Conservation (phyloP, 176 grass and related monocot species). For the Lolium multiflorum region DNA sequence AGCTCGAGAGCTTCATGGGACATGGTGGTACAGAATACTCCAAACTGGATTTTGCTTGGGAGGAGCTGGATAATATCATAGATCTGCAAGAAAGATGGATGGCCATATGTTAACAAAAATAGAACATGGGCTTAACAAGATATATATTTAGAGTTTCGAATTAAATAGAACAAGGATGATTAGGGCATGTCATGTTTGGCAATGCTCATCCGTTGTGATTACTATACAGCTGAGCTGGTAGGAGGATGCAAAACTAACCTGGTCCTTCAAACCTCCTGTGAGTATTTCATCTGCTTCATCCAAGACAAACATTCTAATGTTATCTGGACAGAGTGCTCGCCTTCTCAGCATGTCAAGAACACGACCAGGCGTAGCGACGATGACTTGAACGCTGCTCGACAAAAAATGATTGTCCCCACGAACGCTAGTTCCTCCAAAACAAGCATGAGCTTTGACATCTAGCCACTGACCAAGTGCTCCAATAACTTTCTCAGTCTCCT, state of each 20-base stretch:
- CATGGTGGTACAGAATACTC: conserved; percentile 62
- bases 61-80: conserved; percentile 67
- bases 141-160: background rate
- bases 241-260: conserved; percentile 46
- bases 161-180: conserved; percentile 4
- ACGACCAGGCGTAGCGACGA: conserved; percentile 59
- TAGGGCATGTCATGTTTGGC: background rate
- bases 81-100: conserved; percentile 50
- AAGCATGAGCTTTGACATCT: conserved; percentile 63
- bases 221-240: conserved; percentile 13
- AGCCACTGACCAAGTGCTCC: conserved; percentile 70
- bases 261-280: conserved; percentile 71
- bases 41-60: conserved; percentile 64
- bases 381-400: conserved; percentile 53
- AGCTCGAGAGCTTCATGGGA: conserved; percentile 59
- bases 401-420: conserved; percentile 55
- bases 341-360: conserved; percentile 61
- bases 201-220: background rate
- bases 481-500: conserved; percentile 65
- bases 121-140: background rate
- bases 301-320: conserved; percentile 74
- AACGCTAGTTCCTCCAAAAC: conserved; percentile 59
- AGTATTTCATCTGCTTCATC: conserved; percentile 87
- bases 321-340: conserved; percentile 50
- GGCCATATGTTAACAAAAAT: background rate